Evolutionary conservation across 2,329 filamentous ascomycete genomes (phyloP).

Genomic region (Thielaviopsis populi): DNA sequence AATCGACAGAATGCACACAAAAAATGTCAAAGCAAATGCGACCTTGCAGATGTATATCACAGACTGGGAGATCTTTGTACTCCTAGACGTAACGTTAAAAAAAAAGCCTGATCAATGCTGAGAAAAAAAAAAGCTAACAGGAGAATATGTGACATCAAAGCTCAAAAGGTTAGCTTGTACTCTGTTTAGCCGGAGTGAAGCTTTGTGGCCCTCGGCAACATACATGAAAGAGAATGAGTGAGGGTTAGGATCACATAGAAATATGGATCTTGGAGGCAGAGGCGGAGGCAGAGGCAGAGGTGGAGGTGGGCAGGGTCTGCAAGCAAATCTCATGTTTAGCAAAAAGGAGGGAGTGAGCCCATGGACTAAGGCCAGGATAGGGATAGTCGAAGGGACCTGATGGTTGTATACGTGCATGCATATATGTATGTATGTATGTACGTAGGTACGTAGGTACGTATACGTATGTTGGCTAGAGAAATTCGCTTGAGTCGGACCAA

Average conservation of each 20-base stretch:
- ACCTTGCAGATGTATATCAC: neutral
- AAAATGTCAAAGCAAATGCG: neutral
- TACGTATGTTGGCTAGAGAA: too few relatives aligned
- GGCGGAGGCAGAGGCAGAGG: too few relatives aligned
- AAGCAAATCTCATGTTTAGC: neutral
- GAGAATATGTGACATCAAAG: too few relatives aligned
- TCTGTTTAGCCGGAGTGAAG: neutral
- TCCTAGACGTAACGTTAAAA: constrained; percentile 6
- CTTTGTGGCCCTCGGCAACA: neutral
- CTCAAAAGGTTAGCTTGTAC: neutral
- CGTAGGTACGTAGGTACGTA: too few relatives aligned
- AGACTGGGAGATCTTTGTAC: neutral
- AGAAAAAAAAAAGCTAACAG: neutral
- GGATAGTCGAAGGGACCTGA: neutral
- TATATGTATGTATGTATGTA: neutral
- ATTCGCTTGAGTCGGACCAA: neutral
- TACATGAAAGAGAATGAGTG: neutral
- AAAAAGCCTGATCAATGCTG: neutral
- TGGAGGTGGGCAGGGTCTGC: neutral
- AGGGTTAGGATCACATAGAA: neutral
- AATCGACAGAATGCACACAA: neutral
- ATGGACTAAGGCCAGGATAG: neutral
- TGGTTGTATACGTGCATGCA: neutral
- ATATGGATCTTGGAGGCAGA: neutral
- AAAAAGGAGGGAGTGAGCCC: neutral